Base-by-base conservation (phyloP, 2,329 filamentous ascomycete species). In the Thelonectria blattea region DNA sequence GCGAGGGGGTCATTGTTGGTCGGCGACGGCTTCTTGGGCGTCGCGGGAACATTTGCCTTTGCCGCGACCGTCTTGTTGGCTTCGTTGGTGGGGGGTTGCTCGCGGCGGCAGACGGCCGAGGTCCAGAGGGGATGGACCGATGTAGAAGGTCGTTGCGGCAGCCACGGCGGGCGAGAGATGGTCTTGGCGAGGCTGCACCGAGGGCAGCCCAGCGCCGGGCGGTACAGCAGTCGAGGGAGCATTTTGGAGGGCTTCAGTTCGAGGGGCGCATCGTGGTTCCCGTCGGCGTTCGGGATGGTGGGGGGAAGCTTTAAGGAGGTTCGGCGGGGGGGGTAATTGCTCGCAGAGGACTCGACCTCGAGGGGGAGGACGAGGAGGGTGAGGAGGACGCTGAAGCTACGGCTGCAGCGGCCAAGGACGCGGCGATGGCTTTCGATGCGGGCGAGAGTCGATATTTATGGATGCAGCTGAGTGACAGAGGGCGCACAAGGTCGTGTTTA, bases 161-260 rank as follows among this genome's bases (percentile, higher is more conserved):
- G 65, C 70, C 73, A 74, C 63, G 67, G 50, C 11, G 73, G 71
- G 49, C 73, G 71, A 41, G 58, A 63, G 12, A 69, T 65, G 17
- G 64, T 59, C 42, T 61, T 64, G 3, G 63, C 62, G 56, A 72
- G 67, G 65, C 72, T 70, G 48, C 67, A 73, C 42, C 72, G 71
- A 32, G 71, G 65, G 60, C 70, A 77, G 45, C 71, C 66, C 63
- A 75, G 65, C 65, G 74, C 61, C 53, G 72, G 67, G 58, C 76
- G 73, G 47, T 67, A 65, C 7, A 75, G 61, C 50, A 78, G 65
- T 72, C 75, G 74, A 60, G 74, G 67, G 58, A 78, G 75, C 76
- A 78, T 78, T 46, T 65, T 73, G 56, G n/a, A 60, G 53, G 63
- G 51, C 64, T 43, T 68, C 55, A 68, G 66, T 56, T 65, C 62